Evolutionary conservation across 1,284 basidiomycete species (phyloP).

Genomic region (Chalciporus sp.): DNA sequence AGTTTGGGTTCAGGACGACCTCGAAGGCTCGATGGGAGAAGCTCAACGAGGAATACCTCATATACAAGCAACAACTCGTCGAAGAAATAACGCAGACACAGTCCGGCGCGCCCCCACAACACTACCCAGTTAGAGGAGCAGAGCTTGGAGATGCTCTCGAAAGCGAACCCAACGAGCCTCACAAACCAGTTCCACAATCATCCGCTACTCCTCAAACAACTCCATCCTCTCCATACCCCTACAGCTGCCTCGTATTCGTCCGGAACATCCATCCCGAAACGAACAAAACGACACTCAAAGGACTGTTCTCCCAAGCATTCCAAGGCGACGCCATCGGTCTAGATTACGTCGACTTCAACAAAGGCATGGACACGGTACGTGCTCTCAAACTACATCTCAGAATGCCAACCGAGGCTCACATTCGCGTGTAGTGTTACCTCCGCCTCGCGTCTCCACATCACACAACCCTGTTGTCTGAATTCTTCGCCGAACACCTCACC

Average conservation of each 20-base stretch:
- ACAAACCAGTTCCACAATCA: not conserved
- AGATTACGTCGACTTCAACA: conserved; percentile 77
- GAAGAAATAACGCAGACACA: conserved; percentile 42
- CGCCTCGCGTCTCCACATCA: conserved; percentile 59
- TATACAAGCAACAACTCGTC: conserved; percentile 54
- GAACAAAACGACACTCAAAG: conserved; percentile 75
- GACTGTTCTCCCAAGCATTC: conserved; percentile 53
- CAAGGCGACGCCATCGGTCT: conserved; percentile 38
- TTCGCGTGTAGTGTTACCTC: conserved; percentile 62
- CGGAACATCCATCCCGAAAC: conserved; percentile 70
- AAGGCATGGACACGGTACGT: conserved; percentile 72
- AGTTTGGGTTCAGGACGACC: conserved; percentile 60
- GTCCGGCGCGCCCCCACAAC: conserved; percentile 20
- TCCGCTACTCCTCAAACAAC: conserved; percentile 25
- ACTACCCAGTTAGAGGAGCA: not conserved
- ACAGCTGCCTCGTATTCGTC: conserved; percentile 66
- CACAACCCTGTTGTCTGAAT: conserved; percentile 44
- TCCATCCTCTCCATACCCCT: conserved; percentile 52
- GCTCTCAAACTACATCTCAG: not conserved
- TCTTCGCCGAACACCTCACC: conserved; percentile 43
- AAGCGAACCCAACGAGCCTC: not conserved
- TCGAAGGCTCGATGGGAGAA: conserved; percentile 61
- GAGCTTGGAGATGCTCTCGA: not conserved
- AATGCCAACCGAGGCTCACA: not conserved
- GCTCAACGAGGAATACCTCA: conserved; percentile 65